phyloP scores from a whole-genome alignment of 1,284 basidiomycete genomes.

The Vanrija sp. region DNA sequence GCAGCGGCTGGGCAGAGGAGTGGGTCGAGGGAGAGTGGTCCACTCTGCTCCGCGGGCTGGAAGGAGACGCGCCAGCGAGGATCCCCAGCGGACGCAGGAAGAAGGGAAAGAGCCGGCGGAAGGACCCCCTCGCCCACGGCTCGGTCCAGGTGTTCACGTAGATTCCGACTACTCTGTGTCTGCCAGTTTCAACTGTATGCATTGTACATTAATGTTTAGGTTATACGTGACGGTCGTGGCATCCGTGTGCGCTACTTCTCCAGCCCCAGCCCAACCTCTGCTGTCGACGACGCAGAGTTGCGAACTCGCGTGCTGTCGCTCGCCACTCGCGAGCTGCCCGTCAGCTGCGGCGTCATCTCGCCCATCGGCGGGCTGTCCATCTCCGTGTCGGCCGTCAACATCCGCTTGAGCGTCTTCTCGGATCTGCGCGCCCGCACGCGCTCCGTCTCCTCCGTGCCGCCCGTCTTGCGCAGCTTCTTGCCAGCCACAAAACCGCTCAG shows the following conservation, averaged over 20 bases:
- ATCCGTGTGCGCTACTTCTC: no score
- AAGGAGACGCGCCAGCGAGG: not conserved
- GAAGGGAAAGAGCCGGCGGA: conserved; percentile 34
- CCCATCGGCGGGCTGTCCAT: conserved; percentile 5
- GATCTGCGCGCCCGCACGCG: conserved; percentile 75
- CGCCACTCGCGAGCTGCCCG: not conserved
- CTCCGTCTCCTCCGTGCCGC: conserved; percentile 86
- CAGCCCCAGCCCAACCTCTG: no score
- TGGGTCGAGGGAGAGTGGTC: conserved; percentile 40
- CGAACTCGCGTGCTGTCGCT: not conserved
- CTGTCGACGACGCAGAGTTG: no score
- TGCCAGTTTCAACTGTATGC: no score
- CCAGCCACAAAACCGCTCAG: conserved; percentile 73
- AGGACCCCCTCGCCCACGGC: conserved; percentile 41
- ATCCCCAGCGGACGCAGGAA: conserved; percentile 22
- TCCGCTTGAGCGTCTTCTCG: conserved; percentile 77
- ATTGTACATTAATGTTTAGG: no score
- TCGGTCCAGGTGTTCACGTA: conserved; percentile 17
- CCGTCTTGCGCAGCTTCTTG: conserved; percentile 87
- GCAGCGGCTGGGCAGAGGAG: conserved; percentile 44
- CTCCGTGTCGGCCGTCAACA: conserved; percentile 57
- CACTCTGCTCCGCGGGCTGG: conserved; percentile 2
- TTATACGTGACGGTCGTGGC: no score
- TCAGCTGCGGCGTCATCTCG: conserved; percentile 1
- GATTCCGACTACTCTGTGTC: no score